Evolutionary conservation across 768 basidiomycete genomes (phyloP).

Genomic region (Pleurotus giganteus): DNA sequence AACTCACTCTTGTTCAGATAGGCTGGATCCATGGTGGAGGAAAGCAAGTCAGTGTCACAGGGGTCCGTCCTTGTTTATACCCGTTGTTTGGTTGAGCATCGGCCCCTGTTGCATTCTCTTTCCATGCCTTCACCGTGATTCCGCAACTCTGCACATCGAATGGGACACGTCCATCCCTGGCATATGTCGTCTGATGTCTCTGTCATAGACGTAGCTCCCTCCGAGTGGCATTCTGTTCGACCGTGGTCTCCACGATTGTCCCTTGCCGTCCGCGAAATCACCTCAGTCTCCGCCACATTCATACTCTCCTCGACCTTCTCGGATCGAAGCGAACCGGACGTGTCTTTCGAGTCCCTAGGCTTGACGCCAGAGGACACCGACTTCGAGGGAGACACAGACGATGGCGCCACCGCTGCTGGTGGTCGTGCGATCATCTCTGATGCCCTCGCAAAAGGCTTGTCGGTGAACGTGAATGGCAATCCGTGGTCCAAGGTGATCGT

Average conservation of each 20-base stretch:
- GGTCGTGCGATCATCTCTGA: slow-evolving; percentile 54
- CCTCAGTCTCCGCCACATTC: slow-evolving; percentile 84
- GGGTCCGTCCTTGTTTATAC: no score
- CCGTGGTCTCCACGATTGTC: slow-evolving; percentile 76
- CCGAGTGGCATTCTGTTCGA: slow-evolving; percentile 67
- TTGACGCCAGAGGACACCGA: slow-evolving; percentile 30
- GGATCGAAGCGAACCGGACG: slow-evolving; percentile 36
- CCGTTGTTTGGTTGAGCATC: no score
- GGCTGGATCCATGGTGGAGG: no score
- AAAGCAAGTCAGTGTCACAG: no score
- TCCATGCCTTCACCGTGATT: background rate
- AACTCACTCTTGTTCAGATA: no score
- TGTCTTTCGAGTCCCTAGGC: slow-evolving; percentile 40
- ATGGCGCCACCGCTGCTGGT: slow-evolving; percentile 20
- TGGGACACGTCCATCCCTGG: background rate
- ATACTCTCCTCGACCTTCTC: slow-evolving; percentile 58
- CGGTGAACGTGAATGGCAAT: slow-evolving; percentile 76
- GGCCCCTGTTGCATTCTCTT: no score
- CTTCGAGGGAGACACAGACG: slow-evolving; percentile 34
- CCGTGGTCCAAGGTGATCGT: slow-evolving; percentile 80
- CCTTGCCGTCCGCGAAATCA: slow-evolving; percentile 74
- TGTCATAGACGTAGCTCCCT: slow-evolving; percentile 18
- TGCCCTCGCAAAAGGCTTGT: slow-evolving; percentile 69
- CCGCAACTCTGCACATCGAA: background rate
- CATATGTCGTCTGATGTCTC: slow-evolving; percentile 25